Conservation (phyloP, 192 early-diverging fungal genomes). For the Coemansia erecta region DNA sequence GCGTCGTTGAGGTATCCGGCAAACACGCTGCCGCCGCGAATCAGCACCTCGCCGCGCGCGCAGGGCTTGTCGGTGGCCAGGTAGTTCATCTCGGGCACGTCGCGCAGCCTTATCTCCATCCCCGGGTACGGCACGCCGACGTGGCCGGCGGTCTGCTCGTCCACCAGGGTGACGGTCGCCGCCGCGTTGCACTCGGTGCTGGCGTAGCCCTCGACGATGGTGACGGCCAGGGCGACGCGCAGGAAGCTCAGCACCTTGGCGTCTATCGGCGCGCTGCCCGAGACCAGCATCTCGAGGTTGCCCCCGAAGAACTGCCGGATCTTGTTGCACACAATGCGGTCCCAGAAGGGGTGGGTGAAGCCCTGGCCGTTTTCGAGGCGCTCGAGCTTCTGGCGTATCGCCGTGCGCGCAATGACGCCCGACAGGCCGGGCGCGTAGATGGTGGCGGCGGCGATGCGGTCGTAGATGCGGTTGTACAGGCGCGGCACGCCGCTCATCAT, state of each 20-base stretch:
- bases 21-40: slow-evolving; percentile 73
- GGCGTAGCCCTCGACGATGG: slow-evolving; percentile 59
- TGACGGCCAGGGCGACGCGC: slow-evolving; percentile 59
- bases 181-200: slow-evolving; percentile 47
- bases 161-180: slow-evolving; percentile 22
- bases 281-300: slow-evolving; percentile 57
- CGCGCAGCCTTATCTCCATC: slow-evolving; percentile 79
- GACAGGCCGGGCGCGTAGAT: slow-evolving; percentile 63
- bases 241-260: slow-evolving; percentile 66
- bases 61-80: slow-evolving; percentile 70
- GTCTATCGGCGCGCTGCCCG: slow-evolving; percentile 71
- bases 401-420: slow-evolving; percentile 61
- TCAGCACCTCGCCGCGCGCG: slow-evolving; percentile 87
- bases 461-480: slow-evolving; percentile 89
- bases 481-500: slow-evolving; percentile 86
- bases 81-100: slow-evolving; percentile 91
- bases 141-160: slow-evolving; percentile 56
- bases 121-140: slow-evolving; percentile 79
- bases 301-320: slow-evolving; percentile 78
- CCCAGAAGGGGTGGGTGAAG: slow-evolving; percentile 77
- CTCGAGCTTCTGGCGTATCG: slow-evolving; percentile 60
- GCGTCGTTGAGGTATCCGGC: slow-evolving; percentile 78
- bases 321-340: slow-evolving; percentile 82
- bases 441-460: slow-evolving; percentile 62
- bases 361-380: slow-evolving; percentile 54